Evolutionary conservation across 352 stramenopile genomes (phyloP).

Genomic region (Saprolegnia diclina): DNA sequence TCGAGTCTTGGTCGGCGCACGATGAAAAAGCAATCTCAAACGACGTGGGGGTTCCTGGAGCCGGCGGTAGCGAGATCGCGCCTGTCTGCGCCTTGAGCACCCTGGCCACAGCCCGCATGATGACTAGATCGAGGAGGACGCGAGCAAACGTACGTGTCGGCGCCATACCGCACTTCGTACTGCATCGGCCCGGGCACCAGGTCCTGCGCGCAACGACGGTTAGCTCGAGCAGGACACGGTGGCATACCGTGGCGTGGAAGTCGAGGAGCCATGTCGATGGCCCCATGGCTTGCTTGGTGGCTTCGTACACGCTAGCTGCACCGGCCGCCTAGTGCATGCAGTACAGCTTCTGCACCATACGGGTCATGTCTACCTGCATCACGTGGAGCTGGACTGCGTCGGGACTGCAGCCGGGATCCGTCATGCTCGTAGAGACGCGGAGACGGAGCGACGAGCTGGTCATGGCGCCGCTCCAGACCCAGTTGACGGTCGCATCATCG

Average conservation of each 20-base stretch:
- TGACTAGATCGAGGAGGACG: neutral
- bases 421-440: slow-evolving; percentile 3
- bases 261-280: slow-evolving; percentile 4
- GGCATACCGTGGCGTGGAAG: slow-evolving; percentile 21
- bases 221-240: neutral
- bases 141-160: slow-evolving; percentile 12
- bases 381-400: slow-evolving; percentile 11
- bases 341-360: neutral
- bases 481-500: slow-evolving; percentile 15
- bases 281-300: slow-evolving; percentile 11
- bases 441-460: slow-evolving; percentile 25
- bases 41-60: slow-evolving; percentile 42
- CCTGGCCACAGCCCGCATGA: neutral
- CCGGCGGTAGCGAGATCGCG: slow-evolving; percentile 43
- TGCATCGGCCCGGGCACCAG: neutral
- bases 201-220: neutral
- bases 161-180: slow-evolving; percentile 25
- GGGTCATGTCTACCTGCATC: neutral
- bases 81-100: slow-evolving; percentile 28
- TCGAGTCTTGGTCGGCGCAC: slow-evolving; percentile 72
- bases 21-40: slow-evolving; percentile 77
- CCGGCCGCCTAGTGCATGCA: neutral
- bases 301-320: neutral
- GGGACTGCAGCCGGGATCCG: slow-evolving; percentile 6
- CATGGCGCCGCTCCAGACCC: slow-evolving; percentile 27